A percentile compares a stretch with the other conserved stretches of the same genome.
phyloP scores from a whole-genome alignment of 768 basidiomycete genomes.

The Tulasnella sp. region DNA sequence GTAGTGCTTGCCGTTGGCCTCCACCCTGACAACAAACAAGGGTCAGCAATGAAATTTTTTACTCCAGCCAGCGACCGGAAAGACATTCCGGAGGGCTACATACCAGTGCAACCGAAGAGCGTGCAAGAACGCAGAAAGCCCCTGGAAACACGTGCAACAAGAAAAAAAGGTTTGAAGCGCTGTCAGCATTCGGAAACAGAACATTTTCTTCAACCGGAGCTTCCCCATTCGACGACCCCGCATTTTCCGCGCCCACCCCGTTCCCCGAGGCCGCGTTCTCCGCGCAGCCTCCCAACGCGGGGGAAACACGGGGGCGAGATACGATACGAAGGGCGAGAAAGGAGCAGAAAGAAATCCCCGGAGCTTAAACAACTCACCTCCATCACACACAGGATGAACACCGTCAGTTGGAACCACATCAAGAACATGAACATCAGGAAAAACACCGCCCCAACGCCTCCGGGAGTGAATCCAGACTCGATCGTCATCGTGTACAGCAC shows the following conservation, averaged over 20 bases:
- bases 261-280: background rate
- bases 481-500: slow-evolving; percentile 92
- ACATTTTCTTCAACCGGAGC: background rate
- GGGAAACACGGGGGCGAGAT: background rate
- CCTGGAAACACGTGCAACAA: slow-evolving; percentile 51
- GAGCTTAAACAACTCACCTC: slow-evolving; percentile 63
- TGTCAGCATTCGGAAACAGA: slow-evolving; percentile 13
- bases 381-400: slow-evolving; percentile 87
- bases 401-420: slow-evolving; percentile 80
- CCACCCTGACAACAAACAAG: slow-evolving; percentile 54
- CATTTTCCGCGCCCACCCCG: slow-evolving; percentile 21
- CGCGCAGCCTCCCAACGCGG: background rate
- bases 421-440: slow-evolving; percentile 69
- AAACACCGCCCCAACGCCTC: slow-evolving; percentile 51
- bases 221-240: slow-evolving; percentile 28
- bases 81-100: slow-evolving; percentile 35
- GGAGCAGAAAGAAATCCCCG: slow-evolving; percentile 31
- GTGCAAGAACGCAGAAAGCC: slow-evolving; percentile 93
- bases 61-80: background rate
- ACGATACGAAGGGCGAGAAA: background rate
- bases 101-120: slow-evolving; percentile 93
- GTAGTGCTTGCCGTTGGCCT: slow-evolving; percentile 96
- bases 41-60: slow-evolving; percentile 16
- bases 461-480: slow-evolving; percentile 47
- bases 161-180: slow-evolving; percentile 18